Evolutionary conservation across 208 protist species (phyloP).

Genomic region (Borovskyia barvae): DNA sequence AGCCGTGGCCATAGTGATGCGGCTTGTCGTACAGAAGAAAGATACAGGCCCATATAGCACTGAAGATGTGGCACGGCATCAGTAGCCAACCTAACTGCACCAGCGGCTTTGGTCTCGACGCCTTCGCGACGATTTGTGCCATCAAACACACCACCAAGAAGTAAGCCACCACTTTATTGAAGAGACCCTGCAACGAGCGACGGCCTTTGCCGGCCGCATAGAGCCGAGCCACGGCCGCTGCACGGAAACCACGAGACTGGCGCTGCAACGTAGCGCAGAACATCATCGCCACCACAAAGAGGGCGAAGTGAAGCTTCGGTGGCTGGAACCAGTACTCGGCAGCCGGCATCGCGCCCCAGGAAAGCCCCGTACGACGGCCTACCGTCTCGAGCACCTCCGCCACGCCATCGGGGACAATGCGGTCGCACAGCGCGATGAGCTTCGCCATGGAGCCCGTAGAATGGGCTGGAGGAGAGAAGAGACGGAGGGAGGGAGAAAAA

Average conservation of each 20-base stretch:
- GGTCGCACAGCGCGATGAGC: slow-evolving; percentile 15
- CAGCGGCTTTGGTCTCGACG: slow-evolving; percentile 41
- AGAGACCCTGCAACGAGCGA: slow-evolving; percentile 27
- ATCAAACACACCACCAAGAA: slow-evolving; percentile 38
- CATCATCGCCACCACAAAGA: slow-evolving; percentile 36
- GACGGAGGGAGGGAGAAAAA: slow-evolving; percentile 9
- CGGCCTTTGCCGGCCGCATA: slow-evolving; percentile 1
- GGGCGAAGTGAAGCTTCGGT: slow-evolving; percentile 58
- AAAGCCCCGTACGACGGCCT: slow-evolving; percentile 40
- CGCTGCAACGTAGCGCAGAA: slow-evolving; percentile 30
- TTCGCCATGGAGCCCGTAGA: slow-evolving; percentile 9
- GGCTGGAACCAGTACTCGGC: slow-evolving; percentile 62
- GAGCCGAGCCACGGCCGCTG: slow-evolving; percentile 14
- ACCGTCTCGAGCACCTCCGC: slow-evolving; percentile 29
- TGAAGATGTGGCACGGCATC: slow-evolving; percentile 83
- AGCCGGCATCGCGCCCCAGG: slow-evolving; percentile 44
- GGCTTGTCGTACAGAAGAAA: slow-evolving; percentile 29
- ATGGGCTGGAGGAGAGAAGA: slow-evolving; percentile 4
- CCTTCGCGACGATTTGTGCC: slow-evolving; percentile 51
- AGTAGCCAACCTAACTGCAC: slow-evolving; percentile 81
- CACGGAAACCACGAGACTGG: slow-evolving; percentile 29
- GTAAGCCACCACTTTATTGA: slow-evolving; percentile 40
- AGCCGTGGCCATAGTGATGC: slow-evolving; percentile 37
- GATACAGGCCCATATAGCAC: slow-evolving; percentile 48
- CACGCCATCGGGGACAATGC: slow-evolving; percentile 39